Evolutionary conservation across 352 stramenopile species (phyloP), one percentile per base, ranked within the genome.

Genomic region (Elongisporangium senticosum): DNA sequence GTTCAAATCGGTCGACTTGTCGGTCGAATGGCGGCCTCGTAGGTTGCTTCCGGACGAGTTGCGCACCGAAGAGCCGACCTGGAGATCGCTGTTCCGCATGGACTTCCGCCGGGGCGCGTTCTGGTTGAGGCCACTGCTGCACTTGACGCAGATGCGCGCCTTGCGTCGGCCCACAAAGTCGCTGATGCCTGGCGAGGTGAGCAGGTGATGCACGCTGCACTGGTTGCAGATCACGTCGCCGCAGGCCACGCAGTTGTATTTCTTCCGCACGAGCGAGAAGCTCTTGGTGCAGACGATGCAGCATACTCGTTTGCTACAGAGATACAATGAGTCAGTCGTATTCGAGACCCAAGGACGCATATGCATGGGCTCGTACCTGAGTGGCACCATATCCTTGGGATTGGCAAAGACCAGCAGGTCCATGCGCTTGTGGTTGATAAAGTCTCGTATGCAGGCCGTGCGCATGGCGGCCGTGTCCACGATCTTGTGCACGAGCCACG

Each of bases 211-310:
- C 14, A 93, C 72, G 53, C 79, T 89, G 53, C 84, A 93, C 59
- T 89, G 79, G 53, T 72, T 87, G 62, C 84, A 93, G 48, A 93
- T 87, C 39, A 93, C 84, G 33, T 93, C 84, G 49, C 84, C 84
- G 53, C 84, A 93, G 24, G 71, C 84, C 14, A 72, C 78, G 57
- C 84, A 93, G 55, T 90, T 90, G 67, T 93, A 90, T 59, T 93
- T 93, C 62, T 93, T 93, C 21, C 84, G 74, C 48, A 93, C 79
- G 21, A 93, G 74, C 20, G 84, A 92, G 59, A 93, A 93, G 59
- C 81, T 89, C 23, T 84, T 83, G 2, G 84, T 93, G 59, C 84
- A 93, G 8, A 93, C 76, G 10, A 87, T 67, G 59, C 84, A 93
- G 62, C 78, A 90, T 22, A 90, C 71, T n/a, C 84, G 82, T 49